Evolutionary conservation across 441 rosid genomes (phyloP).

Genomic region (Gossypium trilobum): DNA sequence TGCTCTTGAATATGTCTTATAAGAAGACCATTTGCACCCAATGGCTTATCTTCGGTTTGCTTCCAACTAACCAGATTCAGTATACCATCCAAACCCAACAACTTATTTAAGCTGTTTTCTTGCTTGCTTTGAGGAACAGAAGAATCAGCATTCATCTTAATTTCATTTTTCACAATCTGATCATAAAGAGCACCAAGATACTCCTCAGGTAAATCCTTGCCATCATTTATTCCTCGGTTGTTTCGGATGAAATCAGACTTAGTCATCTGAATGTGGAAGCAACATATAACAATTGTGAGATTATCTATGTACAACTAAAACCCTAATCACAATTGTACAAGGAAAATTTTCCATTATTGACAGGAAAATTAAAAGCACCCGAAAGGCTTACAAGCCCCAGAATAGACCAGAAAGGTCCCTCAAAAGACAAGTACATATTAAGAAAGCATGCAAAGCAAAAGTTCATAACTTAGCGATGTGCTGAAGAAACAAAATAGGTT

Average conservation of each 20-base stretch:
- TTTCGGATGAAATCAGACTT: slow-evolving; percentile 83
- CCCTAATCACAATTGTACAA: neutral
- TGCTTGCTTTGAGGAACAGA: slow-evolving; percentile 80
- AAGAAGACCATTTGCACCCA: slow-evolving; percentile 94
- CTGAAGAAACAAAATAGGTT: slow-evolving; percentile 21
- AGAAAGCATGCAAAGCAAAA: slow-evolving; percentile 6
- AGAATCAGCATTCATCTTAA: slow-evolving; percentile 79
- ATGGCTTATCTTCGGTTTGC: slow-evolving; percentile 81
- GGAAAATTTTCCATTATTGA: neutral
- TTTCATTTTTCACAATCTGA: slow-evolving; percentile 85
- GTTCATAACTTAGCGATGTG: slow-evolving; percentile 8
- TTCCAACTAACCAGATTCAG: slow-evolving; percentile 80
- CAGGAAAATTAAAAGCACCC: neutral
- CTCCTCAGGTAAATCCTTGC: slow-evolving; percentile 95
- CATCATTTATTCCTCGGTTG: slow-evolving; percentile 94
- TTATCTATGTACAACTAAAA: slow-evolving; percentile 1
- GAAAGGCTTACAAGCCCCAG: neutral
- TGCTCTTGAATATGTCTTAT: slow-evolving; percentile 91
- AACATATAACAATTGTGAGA: neutral
- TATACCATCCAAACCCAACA: slow-evolving; percentile 89
- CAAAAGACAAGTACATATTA: neutral
- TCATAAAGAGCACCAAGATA: slow-evolving; percentile 77
- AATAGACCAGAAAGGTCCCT: neutral
- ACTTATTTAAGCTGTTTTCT: slow-evolving; percentile 76
- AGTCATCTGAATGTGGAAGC: slow-evolving; percentile 55